Evolutionary conservation across 139 green algal species (phyloP).

Genomic region (Nannochloris sp.): DNA sequence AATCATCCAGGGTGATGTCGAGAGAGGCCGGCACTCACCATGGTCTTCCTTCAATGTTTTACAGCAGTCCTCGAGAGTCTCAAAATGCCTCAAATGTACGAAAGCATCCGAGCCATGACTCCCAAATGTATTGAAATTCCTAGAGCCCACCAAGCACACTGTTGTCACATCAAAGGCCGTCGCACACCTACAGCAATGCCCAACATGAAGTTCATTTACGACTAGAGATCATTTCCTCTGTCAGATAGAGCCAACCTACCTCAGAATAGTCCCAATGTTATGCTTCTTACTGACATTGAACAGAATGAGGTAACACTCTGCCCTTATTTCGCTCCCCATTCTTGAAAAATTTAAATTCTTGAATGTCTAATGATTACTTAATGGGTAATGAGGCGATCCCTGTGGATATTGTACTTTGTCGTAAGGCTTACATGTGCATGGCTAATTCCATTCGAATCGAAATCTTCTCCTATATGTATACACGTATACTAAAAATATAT

Average conservation of each 20-base stretch:
- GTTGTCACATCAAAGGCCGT: constrained; percentile 35
- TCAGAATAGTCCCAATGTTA: constrained; percentile 70
- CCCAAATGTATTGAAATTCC: constrained; percentile 84
- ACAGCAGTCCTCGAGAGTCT: constrained; percentile 57
- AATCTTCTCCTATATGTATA: too few relatives aligned
- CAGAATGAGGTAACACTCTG: constrained; percentile 60
- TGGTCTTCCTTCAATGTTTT: constrained; percentile 30
- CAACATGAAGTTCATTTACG: too few relatives aligned
- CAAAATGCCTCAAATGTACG: constrained; percentile 62
- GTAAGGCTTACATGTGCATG: background rate
- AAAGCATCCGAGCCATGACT: constrained; percentile 63
- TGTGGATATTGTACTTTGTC: background rate
- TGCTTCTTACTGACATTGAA: constrained; percentile 71
- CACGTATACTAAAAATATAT: too few relatives aligned
- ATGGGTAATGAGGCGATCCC: background rate
- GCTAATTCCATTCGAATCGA: background rate
- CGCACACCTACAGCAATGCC: constrained; percentile 15
- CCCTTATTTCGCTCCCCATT: background rate
- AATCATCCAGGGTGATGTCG: too few relatives aligned
- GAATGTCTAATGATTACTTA: too few relatives aligned
- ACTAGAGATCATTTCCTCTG: too few relatives aligned
- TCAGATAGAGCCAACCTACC: constrained; percentile 22
- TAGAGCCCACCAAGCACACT: constrained; percentile 73
- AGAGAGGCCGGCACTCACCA: constrained; percentile 12
- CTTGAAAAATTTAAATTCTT: too few relatives aligned